Percentiles rank a stretch among this genome's conserved stretches.
phyloP scores from a whole-genome alignment of 768 basidiomycete species.

The Peribolospora kevripleyi region DNA sequence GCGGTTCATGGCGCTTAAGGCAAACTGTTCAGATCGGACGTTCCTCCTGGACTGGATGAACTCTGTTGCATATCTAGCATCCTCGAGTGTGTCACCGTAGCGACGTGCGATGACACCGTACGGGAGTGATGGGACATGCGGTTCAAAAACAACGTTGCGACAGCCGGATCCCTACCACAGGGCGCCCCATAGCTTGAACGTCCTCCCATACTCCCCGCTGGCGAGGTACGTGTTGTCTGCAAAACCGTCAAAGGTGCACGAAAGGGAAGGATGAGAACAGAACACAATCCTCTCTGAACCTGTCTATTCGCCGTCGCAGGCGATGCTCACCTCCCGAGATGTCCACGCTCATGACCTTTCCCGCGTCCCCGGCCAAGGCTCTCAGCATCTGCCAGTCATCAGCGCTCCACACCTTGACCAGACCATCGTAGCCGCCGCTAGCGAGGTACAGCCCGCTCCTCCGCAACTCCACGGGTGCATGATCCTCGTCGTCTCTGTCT shows the following conservation, averaged over 20 bases:
- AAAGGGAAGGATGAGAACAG: not conserved
- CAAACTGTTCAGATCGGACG: too few species aligned
- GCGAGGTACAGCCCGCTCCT: constrained; percentile 79
- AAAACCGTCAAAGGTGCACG: not conserved
- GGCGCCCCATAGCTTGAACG: constrained; percentile 5
- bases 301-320: not conserved
- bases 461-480: constrained; percentile 34
- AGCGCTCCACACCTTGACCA: constrained; percentile 87
- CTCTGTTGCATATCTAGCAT: too few species aligned
- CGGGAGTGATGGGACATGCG: too few species aligned
- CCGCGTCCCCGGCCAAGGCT: constrained; percentile 71
- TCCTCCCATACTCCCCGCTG: constrained; percentile 5
- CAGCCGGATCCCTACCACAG: too few species aligned
- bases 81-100: too few species aligned
- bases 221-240: constrained; percentile 10
- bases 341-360: constrained; percentile 99
- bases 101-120: too few species aligned
- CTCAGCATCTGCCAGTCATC: constrained; percentile 91
- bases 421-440: constrained; percentile 79
- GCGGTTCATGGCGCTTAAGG: too few species aligned
- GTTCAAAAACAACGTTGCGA: too few species aligned
- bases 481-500: not conserved
- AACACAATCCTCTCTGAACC: not conserved
- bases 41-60: too few species aligned
- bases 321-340: constrained; percentile 32